Percentiles rank a stretch among this genome's conserved stretches.
Conservation (phyloP, 2,329 filamentous ascomycete species). For the Aspergillus costaricaensis region DNA sequence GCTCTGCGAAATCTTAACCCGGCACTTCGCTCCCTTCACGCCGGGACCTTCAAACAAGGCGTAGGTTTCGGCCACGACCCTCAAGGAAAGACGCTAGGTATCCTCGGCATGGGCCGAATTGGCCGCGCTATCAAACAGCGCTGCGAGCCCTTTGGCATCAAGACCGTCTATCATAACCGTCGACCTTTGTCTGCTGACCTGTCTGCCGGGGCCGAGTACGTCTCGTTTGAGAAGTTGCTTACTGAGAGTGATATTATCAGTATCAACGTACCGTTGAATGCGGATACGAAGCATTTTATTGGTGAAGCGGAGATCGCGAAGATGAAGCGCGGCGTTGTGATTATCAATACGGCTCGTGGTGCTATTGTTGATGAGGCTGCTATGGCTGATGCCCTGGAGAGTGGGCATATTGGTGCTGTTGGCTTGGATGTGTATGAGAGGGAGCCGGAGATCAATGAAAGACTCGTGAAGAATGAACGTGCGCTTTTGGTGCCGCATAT, state of each 20-base stretch:
- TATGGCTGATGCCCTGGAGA: background rate
- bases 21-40: background rate
- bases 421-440: constrained; percentile 15
- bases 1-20: constrained; percentile 59
- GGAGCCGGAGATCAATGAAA: constrained; percentile 13
- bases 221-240: background rate
- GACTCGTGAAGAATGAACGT: constrained; percentile 4
- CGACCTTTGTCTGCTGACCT: background rate
- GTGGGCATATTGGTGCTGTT: constrained; percentile 4
- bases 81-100: background rate
- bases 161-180: background rate
- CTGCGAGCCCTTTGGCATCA: background rate
- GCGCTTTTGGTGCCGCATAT: constrained; percentile 14
- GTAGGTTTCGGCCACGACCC: background rate
- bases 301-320: constrained; percentile 10
- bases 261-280: background rate
- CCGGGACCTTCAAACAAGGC: background rate
- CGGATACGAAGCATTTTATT: background rate
- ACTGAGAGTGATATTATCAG: background rate
- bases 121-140: background rate
- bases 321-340: constrained; percentile 40
- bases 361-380: constrained; percentile 25
- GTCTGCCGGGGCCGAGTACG: background rate
- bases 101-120: background rate
- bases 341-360: constrained; percentile 39